Base-by-base conservation (phyloP, 1,139 yeast species). In the Entelexis sorbosivorans region DNA sequence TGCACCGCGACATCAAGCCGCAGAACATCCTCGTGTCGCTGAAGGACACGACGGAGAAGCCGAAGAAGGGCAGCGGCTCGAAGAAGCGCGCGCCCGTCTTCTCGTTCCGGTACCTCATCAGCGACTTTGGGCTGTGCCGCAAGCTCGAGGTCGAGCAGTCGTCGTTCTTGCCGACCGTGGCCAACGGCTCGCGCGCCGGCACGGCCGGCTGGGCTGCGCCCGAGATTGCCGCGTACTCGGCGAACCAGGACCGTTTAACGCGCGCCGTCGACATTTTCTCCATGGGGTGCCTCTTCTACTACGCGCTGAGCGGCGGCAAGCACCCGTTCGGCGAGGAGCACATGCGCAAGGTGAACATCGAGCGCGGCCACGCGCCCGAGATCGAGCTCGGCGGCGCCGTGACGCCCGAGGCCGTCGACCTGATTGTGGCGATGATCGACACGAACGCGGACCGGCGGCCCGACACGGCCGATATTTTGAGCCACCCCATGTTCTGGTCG, bases 191-290 rank as follows among this genome's bases (percentile, higher is more conserved):
- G 5, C 53, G 95, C 11, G 95, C 96, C 0, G 99, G 99, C 2
- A 91, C 98, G 0, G 78, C 91, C 8, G 99, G 99, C 1, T 91
- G 98, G 98, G 76, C 97, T 60, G 97, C 98, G 0, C 98, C 98
- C 0, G 99, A 91, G 63, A 70, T 91, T 35, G 68, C 40, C 6
- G 33, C 36, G 14, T 39, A 52, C 22, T 32, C 46, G 7, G 36
- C 46, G 29, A 9, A n/a, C 31, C 46, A 43, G 46, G 46, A 43
- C 31, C 72, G 96, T 50, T 73, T 91, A 45, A 91, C 97, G 0
- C 78, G 91, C 58, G 91, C 96, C 0, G 86, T 93, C 55, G 99
- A 91, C 66, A 84, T 91, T 5, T 91, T 93, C 63, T 85, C 97
- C 0, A 71, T 89, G 57, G 99, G 98, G 0, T 93, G 98, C 69